phyloP scores from a whole-genome alignment of 768 basidiomycete species.

The Dioszegia hungarica region DNA sequence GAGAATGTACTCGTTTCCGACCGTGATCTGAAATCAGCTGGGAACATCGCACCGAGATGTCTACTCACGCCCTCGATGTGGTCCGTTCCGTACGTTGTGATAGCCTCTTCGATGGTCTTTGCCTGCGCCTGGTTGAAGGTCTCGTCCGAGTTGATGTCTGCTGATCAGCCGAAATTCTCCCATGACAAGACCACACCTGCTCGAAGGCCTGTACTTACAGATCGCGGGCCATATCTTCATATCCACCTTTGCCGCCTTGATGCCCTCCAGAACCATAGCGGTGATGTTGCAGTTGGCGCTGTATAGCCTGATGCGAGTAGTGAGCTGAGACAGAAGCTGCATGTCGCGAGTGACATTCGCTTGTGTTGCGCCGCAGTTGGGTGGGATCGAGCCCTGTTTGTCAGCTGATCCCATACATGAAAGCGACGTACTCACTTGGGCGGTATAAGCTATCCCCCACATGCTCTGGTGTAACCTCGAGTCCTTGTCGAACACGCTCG shows the following conservation, averaged over 20 bases:
- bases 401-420: background rate
- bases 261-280: slow-evolving; percentile 66
- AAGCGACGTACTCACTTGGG: slow-evolving; percentile 45
- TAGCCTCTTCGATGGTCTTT: slow-evolving; percentile 60
- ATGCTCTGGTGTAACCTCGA: slow-evolving; percentile 65
- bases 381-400: slow-evolving; percentile 19
- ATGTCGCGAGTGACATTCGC: slow-evolving; percentile 46
- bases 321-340: slow-evolving; percentile 73
- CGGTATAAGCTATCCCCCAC: slow-evolving; percentile 85
- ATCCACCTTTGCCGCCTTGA: slow-evolving; percentile 81
- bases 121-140: slow-evolving; percentile 71
- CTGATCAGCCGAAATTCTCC: no score
- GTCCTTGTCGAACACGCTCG: slow-evolving; percentile 71
- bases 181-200: background rate
- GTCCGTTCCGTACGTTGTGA: slow-evolving; percentile 70
- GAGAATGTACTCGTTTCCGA: slow-evolving; percentile 87
- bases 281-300: slow-evolving; percentile 58
- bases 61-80: slow-evolving; percentile 60
- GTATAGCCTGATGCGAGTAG: slow-evolving; percentile 60
- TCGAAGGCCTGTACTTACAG: slow-evolving; percentile 20
- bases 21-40: slow-evolving; percentile 56
- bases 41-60: background rate
- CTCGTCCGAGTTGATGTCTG: slow-evolving; percentile 57
- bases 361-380: slow-evolving; percentile 39
- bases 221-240: slow-evolving; percentile 62